Evolutionary conservation across 75 land plant genomes (phyloP), one percentile per base, ranked within the genome.

Genomic region (Cunninghamia lanceolata): DNA sequence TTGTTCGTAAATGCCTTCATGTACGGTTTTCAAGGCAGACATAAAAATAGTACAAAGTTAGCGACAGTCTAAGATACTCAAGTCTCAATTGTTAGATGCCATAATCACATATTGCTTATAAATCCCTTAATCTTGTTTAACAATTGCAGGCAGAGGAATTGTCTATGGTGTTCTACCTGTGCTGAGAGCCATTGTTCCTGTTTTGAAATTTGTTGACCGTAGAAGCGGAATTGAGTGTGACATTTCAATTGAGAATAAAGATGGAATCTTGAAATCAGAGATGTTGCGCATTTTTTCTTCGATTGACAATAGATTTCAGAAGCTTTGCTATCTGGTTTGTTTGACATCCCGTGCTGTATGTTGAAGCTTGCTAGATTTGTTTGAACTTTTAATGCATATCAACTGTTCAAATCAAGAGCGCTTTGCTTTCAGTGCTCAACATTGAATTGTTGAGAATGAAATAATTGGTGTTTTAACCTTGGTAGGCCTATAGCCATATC

Each of bases 171-270:
- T 95, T 47, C 81, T 88, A 34, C 91, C 91, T 35, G 87, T 95
- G 19, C 28, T 90, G 76, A 82, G 87, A 53, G 98, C 98, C 45
- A 89, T 90, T 86, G 96, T 95, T 68, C 98, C 98, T 50, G 89
- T 96, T 82, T 82, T 96, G 81, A 95, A 95, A 85, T 87, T 89
- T 89, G 87, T 90, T 78, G 95, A 93, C 83, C 59, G 92, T 84
- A 85, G 86, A 79, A 92, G 92, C 59, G 86, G 90, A 83, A 90
- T 96, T 78, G 98, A 96, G 85, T 93, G 95, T 92, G 98, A 96
- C 87, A 79, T 96, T 56, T 96, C 98, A 16, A 91, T 95, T 50
- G 98, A 95, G 78, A 96, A 96, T 85, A 91, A 85, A 68, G 95
- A 95, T 91, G 98, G 96, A 34, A 88, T 96, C 36, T 32, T 79